Percentiles rank a stretch among this genome's conserved stretches.
phyloP scores from a whole-genome alignment of 1,284 basidiomycete genomes.

The Gomphus bonarii region DNA sequence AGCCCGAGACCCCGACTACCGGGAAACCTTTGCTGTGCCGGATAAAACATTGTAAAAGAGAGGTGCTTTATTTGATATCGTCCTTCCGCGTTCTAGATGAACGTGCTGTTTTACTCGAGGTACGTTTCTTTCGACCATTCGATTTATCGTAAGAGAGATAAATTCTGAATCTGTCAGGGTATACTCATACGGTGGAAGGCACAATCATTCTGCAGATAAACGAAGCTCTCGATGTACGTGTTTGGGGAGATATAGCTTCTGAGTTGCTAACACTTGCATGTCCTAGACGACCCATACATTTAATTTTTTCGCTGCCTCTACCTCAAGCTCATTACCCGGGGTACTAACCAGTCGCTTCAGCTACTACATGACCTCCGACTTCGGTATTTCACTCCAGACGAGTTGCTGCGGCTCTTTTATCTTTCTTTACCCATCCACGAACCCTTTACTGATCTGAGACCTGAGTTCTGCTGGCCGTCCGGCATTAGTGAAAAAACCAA shows the following conservation, averaged over 20 bases:
- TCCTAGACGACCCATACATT: conserved; percentile 52
- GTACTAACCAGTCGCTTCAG: conserved; percentile 33
- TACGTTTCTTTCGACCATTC: conserved; percentile 17
- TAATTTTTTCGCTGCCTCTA: conserved; percentile 25
- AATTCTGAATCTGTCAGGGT: conserved; percentile 33
- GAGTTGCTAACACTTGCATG: background rate
- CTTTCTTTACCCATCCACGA: conserved; percentile 29
- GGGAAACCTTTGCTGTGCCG: conserved; percentile 32
- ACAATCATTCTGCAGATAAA: conserved; percentile 64
- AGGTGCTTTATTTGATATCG: conserved; percentile 70
- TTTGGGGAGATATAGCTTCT: background rate
- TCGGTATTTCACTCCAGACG: conserved; percentile 62
- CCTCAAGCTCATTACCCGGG: conserved; percentile 27
- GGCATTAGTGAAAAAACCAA: conserved; percentile 50
- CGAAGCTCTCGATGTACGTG: conserved; percentile 48
- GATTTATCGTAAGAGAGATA: background rate
- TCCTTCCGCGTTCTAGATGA: conserved; percentile 46
- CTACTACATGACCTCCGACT: conserved; percentile 46
- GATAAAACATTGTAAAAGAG: conserved; percentile 60
- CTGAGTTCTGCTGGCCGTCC: conserved; percentile 49
- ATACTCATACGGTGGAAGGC: conserved; percentile 64
- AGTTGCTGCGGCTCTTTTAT: conserved; percentile 57
- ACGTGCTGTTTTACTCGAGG: conserved; percentile 74
- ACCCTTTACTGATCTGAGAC: background rate
- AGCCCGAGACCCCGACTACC: background rate